Evolutionary conservation across 2,329 filamentous ascomycete genomes (phyloP).

Genomic region (Gaeumannomyces sp.): DNA sequence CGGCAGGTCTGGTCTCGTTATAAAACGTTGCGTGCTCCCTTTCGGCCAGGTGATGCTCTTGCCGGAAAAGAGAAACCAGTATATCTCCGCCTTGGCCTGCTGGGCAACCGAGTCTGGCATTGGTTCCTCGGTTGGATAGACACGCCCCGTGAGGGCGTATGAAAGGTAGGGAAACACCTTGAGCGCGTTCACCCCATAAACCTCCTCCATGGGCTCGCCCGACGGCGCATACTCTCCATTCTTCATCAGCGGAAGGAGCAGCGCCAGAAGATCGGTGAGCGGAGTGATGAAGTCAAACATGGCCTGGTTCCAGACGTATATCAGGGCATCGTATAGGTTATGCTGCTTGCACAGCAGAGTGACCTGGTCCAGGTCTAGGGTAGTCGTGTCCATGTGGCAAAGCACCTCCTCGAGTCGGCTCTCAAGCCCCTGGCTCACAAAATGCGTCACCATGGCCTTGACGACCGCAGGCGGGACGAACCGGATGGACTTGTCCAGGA

Average conservation of each 20-base stretch:
- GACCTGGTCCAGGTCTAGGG: conserved; percentile 89
- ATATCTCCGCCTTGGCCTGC: conserved; percentile 79
- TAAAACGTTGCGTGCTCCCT: conserved; percentile 51
- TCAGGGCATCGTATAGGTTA: conserved; percentile 86
- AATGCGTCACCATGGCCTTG: conserved; percentile 79
- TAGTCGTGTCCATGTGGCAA: conserved; percentile 83
- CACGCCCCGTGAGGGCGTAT: conserved; percentile 78
- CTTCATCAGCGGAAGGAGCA: conserved; percentile 57
- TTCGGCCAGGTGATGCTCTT: conserved; percentile 70
- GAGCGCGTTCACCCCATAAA: conserved; percentile 63
- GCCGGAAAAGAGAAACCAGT: conserved; percentile 89
- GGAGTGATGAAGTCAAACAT: conserved; percentile 86
- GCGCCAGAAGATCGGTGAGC: conserved; percentile 70
- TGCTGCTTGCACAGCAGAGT: conserved; percentile 88
- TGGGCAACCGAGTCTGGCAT: conserved; percentile 68
- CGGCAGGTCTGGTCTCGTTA: conserved; percentile 47
- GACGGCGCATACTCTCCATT: conserved; percentile 39
- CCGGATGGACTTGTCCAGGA: conserved; percentile 70
- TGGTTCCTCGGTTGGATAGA: conserved; percentile 80
- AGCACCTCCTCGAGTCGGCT: conserved; percentile 86
- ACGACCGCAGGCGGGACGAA: conserved; percentile 75
- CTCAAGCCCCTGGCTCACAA: conserved; percentile 68
- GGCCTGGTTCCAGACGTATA: conserved; percentile 95
- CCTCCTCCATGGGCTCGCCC: conserved; percentile 43
- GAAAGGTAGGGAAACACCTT: conserved; percentile 96